Evolutionary conservation across 1,284 basidiomycete genomes (phyloP), one percentile per base, ranked within the genome.

Genomic region (Tilletia indica): DNA sequence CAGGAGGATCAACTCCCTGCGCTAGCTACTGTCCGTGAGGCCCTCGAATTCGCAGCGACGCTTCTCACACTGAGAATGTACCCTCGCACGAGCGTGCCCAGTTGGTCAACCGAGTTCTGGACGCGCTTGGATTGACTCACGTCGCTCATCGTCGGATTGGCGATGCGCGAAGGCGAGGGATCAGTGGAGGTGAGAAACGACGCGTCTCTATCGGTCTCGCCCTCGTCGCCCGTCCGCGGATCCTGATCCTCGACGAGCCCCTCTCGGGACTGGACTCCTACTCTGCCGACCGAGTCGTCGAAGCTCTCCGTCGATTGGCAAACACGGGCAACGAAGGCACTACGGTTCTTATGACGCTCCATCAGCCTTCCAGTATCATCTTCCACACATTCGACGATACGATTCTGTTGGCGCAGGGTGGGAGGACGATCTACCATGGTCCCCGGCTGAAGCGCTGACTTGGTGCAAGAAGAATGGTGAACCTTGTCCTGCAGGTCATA

Each of bases 351-450:
- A 69, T 77, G 9, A 80, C 79, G 4, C 67, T 81, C 3, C 79
- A 81, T 67, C 79, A 81, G 71, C 79, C 79, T 4, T 78, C 77
- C 16, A 77, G 76, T 0, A 72, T 77, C 66, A 77, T 80, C 72
- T 81, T 74, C 49, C 69, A 76, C 61, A 71, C 72, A 70, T 76
- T 78, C 58, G 76, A 78, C 64, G 67, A 76, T 42, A 38, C 75
- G 25, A 73, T 80, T 68, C 72, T 81, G 68, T 72, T 81, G 70
- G 73, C 75, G 19, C 73, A 71, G 38, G 61, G 61, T 9, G 78
- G 79, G 8, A 39, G 68, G 6, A 71, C 73, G 11, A 51, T 81
- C n/a, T 81, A 74, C 68, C 74, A 77, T 36, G 79, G 79, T 14
- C 54, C 73, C 79, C 78, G 0, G 48, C 61, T 2, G 74, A 76